Evolutionary conservation across 768 basidiomycete species (phyloP).

Genomic region (Macrocybe gigantea): DNA sequence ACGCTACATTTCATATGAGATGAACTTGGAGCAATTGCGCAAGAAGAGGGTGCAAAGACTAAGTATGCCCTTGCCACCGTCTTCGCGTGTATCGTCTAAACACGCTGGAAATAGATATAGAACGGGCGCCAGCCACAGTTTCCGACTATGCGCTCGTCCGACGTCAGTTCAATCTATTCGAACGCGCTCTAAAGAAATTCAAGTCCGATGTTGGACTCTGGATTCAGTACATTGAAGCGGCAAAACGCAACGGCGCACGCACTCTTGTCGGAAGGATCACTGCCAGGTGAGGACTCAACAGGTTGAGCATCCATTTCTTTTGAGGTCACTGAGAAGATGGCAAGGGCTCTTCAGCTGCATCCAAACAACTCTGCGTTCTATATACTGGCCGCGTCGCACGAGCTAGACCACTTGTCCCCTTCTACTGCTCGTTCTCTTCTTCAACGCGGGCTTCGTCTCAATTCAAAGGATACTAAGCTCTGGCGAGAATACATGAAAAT

Average conservation of each 20-base stretch:
- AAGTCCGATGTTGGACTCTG: slow-evolving; percentile 83
- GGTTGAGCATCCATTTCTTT: too few species aligned
- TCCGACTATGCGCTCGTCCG: slow-evolving; percentile 84
- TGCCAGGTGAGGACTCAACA: slow-evolving; percentile 47
- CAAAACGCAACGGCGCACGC: slow-evolving; percentile 72
- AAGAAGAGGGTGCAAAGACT: slow-evolving; percentile 69
- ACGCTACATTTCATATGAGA: slow-evolving; percentile 90
- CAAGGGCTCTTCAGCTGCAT: slow-evolving; percentile 82
- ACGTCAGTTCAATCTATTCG: slow-evolving; percentile 85
- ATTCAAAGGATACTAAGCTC: slow-evolving; percentile 64
- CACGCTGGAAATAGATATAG: slow-evolving; percentile 27
- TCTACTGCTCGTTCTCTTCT: slow-evolving; percentile 79
- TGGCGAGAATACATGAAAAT: slow-evolving; percentile 91
- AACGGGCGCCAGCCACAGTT: slow-evolving; percentile 49
- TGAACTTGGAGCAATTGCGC: slow-evolving; percentile 77
- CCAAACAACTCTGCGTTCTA: slow-evolving; percentile 75
- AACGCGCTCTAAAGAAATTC: slow-evolving; percentile 85
- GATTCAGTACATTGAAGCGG: slow-evolving; percentile 84
- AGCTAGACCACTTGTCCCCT: slow-evolving; percentile 66
- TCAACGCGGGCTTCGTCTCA: slow-evolving; percentile 80
- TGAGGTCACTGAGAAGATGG: too few species aligned
- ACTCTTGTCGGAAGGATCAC: slow-evolving; percentile 77
- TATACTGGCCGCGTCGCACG: slow-evolving; percentile 80
- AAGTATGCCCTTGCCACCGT: slow-evolving; percentile 37
- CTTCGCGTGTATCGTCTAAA: neutral